phyloP scores from a whole-genome alignment of 805 yeast genomes.

The Scheffersomyces coipomensis region DNA sequence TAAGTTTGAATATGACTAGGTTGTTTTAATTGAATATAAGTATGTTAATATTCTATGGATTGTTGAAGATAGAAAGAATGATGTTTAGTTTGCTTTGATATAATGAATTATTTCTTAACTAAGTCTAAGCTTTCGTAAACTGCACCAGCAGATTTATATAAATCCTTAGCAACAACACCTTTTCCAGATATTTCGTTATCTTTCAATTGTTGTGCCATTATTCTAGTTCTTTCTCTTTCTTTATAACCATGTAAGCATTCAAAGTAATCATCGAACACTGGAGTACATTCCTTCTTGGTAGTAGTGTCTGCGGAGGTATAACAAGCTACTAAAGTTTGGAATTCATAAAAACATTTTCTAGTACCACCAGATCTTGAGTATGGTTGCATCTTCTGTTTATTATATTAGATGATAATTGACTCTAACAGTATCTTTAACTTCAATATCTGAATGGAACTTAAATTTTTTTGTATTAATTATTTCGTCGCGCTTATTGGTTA shows the following conservation, averaged over 20 bases:
- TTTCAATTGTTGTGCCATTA: slow-evolving; percentile 45
- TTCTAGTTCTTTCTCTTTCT: slow-evolving; percentile 44
- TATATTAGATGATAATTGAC: not conserved
- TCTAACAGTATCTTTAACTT: not conserved
- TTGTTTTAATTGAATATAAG: no score
- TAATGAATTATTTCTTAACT: slow-evolving; percentile 15
- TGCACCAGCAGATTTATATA: slow-evolving; percentile 39
- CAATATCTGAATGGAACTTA: not conserved
- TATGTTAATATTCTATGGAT: no score
- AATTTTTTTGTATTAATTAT: not conserved
- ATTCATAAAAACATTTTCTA: slow-evolving; percentile 47
- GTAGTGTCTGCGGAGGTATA: slow-evolving; percentile 45
- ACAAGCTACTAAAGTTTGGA: slow-evolving; percentile 43
- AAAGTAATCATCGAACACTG: slow-evolving; percentile 44
- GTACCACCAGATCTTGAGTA: slow-evolving; percentile 48
- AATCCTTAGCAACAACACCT: slow-evolving; percentile 43
- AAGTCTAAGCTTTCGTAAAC: slow-evolving; percentile 45
- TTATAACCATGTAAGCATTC: slow-evolving; percentile 48
- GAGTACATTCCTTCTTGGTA: slow-evolving; percentile 40
- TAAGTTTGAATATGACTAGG: no score
- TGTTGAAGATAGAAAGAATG: no score
- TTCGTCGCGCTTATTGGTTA: slow-evolving; percentile 11
- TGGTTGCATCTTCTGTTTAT: slow-evolving; percentile 36
- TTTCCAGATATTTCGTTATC: slow-evolving; percentile 39
- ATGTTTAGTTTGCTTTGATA: no score